Evolutionary conservation across 2,329 filamentous ascomycete genomes (phyloP), one percentile per base, ranked within the genome.

Genomic region (Hypoxylon sp.): DNA sequence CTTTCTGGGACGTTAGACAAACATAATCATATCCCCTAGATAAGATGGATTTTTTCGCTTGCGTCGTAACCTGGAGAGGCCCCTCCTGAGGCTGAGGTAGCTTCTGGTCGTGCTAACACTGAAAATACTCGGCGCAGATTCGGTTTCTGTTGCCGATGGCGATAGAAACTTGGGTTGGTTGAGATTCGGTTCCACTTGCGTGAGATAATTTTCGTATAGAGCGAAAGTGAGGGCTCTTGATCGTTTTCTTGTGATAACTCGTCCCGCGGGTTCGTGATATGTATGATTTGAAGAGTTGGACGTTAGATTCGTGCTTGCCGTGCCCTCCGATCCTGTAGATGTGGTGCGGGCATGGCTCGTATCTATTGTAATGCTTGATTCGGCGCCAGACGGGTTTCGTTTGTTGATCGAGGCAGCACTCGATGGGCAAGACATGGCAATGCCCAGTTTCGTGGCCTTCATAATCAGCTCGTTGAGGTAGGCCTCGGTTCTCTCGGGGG

Each of bases 161-260:
- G 78, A 80, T 58, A 79, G 70, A 47, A 83, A 79, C 60, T 81
- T 84, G 51, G 81, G 79, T 65, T 83, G 82, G 68, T 81, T 79
- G 37, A 83, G 76, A 42, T 80, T 80, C 5, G 81, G 80, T 60
- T 84, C 81, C 31, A 85, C 69, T 46, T 84, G 79, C 17, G 81
- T 76, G 39, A 88, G 72, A 65, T 86, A 87, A 66, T 80, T 83
- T 33, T 88, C 85, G 71, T 88, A 88, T 31, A 83, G 81, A 5
- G 81, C 78, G 70, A 88, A 87, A 62, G 77, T 84, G 26, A 85
- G 75, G 37, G 75, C 80, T 66, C 80, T 81, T 39, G 81, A 80
- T 59, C 80, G 74, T 61, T 71, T 74, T 65, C 75, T 79, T 60
- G 72, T 70, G 44, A 76, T 65, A 5, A 75, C 63, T 29, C 73